Percentiles rank a stretch among this genome's conserved stretches.
phyloP scores from a whole-genome alignment of 1,139 yeast genomes.

The Geotrichum aggregatum region DNA sequence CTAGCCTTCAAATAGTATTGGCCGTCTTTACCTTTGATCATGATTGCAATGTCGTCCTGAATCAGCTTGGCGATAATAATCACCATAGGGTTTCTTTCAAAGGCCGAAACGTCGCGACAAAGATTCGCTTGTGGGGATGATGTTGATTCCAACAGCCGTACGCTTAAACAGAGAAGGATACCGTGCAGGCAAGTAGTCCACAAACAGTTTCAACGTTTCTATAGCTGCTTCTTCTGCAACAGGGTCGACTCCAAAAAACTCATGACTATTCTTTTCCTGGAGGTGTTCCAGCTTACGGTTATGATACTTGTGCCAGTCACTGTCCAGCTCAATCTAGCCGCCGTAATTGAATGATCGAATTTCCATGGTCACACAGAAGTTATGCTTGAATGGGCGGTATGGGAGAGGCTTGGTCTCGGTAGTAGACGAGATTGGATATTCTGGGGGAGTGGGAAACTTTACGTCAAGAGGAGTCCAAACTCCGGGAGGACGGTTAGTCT shows the following conservation, averaged over 20 bases:
- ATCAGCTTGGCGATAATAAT: constrained; percentile 54
- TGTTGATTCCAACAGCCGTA: constrained; percentile 44
- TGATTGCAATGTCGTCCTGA: constrained; percentile 67
- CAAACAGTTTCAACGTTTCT: constrained; percentile 53
- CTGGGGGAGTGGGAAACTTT: constrained; percentile 48
- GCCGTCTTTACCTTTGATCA: constrained; percentile 57
- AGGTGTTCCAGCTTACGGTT: constrained; percentile 50
- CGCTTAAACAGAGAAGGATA: constrained; percentile 52
- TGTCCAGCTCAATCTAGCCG: constrained; percentile 63
- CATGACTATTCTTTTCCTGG: constrained; percentile 43
- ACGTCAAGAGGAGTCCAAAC: constrained; percentile 53
- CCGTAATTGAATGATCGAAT: constrained; percentile 45
- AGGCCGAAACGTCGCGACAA: constrained; percentile 38
- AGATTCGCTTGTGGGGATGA: constrained; percentile 51
- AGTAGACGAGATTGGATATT: constrained; percentile 50
- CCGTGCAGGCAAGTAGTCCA: constrained; percentile 51
- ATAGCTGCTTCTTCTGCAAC: constrained; percentile 54
- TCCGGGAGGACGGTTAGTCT: constrained; percentile 39
- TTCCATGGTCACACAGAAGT: constrained; percentile 41
- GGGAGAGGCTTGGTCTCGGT: constrained; percentile 53
- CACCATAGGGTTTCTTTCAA: constrained; percentile 53
- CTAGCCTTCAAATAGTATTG: constrained; percentile 56
- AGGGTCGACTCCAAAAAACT: constrained; percentile 50
- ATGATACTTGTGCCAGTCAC: constrained; percentile 57
- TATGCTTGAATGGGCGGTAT: constrained; percentile 59